These are phyloP conservation scores for Mycena chlorophos DNA, from an alignment of 768 basidiomycete species.

Conservation along the genomic window DNA sequence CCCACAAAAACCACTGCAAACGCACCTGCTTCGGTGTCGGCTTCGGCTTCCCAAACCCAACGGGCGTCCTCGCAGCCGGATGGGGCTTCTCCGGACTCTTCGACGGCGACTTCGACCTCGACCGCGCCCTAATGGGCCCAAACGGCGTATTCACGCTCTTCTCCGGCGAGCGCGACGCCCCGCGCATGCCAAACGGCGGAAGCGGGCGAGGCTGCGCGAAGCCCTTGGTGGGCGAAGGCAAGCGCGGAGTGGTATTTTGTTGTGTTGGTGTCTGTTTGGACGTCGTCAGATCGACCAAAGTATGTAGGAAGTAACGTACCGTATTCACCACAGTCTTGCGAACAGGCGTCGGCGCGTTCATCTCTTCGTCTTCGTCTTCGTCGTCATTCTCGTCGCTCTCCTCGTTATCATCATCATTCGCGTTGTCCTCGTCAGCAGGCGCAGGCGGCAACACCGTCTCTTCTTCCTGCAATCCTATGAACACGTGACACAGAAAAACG, in stretches of 20 bases:
- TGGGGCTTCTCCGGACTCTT: constrained; percentile 8
- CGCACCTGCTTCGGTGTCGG: neutral
- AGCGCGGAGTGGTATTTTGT: too few species aligned
- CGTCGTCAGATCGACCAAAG: neutral
- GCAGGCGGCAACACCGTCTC: constrained; percentile 11
- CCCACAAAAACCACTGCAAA: neutral
- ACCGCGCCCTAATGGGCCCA: constrained; percentile 11
- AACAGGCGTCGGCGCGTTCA: constrained; percentile 2
- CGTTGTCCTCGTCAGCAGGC: constrained; percentile 20
- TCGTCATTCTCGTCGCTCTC: constrained; percentile 29
- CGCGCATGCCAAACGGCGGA: neutral
- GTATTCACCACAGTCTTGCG: neutral
- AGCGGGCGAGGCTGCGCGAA: neutral
- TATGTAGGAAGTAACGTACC: neutral
- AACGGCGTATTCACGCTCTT: neutral
- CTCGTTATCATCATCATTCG: constrained; percentile 28
- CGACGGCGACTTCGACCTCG: constrained; percentile 9
- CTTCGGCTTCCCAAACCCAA: constrained; percentile 5
- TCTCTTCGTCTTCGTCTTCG: constrained; percentile 6
- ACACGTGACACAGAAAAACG: constrained; percentile 14
- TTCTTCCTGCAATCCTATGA: constrained; percentile 20
- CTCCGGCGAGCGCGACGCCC: neutral
- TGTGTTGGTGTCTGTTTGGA: neutral
- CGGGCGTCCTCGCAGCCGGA: constrained; percentile 16
- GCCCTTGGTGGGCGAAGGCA: too few species aligned